Percentiles rank a stretch among this genome's conserved stretches.
Evolutionary conservation across 805 yeast genomes (phyloP).

Genomic region (Jamesozyma lodderae): DNA sequence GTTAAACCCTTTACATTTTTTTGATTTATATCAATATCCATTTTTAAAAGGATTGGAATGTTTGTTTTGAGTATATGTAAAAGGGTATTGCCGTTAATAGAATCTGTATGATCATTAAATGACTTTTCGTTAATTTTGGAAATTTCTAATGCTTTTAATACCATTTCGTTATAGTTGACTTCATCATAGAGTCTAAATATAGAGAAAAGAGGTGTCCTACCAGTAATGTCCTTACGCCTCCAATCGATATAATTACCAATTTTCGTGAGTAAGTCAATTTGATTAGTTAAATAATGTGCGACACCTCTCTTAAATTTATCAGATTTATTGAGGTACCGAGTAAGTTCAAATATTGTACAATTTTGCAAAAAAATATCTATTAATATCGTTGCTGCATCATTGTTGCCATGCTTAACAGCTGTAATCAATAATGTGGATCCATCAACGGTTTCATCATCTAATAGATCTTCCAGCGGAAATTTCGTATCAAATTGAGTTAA

Average conservation of each 20-base stretch:
- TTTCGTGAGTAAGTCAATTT: conserved; percentile 39
- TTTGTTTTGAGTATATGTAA: conserved; percentile 59
- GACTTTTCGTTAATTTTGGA: conserved; percentile 30
- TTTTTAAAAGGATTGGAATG: conserved; percentile 33
- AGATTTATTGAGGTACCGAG: conserved; percentile 37
- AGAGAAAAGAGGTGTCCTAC: conserved; percentile 75
- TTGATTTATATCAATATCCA: conserved; percentile 44
- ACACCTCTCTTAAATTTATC: conserved; percentile 52
- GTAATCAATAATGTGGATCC: conserved; percentile 50
- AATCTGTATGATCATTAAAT: conserved; percentile 59
- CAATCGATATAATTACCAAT: conserved; percentile 62
- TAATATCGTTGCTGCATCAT: conserved; percentile 39
- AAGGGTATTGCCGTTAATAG: conserved; percentile 56
- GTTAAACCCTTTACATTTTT: conserved; percentile 50
- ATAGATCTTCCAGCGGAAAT: conserved; percentile 56
- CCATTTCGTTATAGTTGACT: conserved; percentile 43
- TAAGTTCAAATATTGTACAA: conserved; percentile 39
- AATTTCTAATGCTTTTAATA: conserved; percentile 37
- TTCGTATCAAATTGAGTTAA: conserved; percentile 38
- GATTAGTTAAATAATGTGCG: conserved; percentile 67
- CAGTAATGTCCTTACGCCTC: conserved; percentile 52
- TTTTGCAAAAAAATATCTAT: conserved; percentile 36
- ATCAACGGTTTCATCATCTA: conserved; percentile 49
- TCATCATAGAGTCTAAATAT: conserved; percentile 78
- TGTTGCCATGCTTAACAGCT: conserved; percentile 50